phyloP scores from a whole-genome alignment of 331 rosid species.

The Acacia pycnantha region DNA sequence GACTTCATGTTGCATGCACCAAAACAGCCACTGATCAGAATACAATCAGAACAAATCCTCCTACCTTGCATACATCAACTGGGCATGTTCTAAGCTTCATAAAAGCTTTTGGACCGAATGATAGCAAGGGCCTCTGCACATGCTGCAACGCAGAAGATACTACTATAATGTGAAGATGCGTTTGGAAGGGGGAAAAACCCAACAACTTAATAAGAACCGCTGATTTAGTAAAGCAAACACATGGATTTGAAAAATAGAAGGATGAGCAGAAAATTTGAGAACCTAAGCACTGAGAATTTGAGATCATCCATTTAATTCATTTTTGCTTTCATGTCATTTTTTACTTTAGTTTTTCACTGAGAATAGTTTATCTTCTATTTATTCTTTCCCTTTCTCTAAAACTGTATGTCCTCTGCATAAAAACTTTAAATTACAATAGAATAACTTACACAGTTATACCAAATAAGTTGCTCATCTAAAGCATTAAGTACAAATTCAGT shows the following conservation, averaged over 20 bases:
- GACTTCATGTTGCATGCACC: slow-evolving; percentile 8
- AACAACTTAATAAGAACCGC: background rate
- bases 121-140: slow-evolving; percentile 87
- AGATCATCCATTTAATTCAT: too few species aligned
- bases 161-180: slow-evolving; percentile 21
- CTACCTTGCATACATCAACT: slow-evolving; percentile 82
- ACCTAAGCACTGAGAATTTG: background rate
- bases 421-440: too few species aligned
- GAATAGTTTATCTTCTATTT: background rate
- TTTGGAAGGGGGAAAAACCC: background rate
- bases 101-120: slow-evolving; percentile 94
- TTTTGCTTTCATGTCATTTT: too few species aligned
- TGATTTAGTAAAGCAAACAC: background rate
- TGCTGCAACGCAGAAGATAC: slow-evolving; percentile 57
- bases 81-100: slow-evolving; percentile 87
- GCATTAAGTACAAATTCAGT: background rate
- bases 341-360: background rate
- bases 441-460: background rate
- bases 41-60: slow-evolving; percentile 30
- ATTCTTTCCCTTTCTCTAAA: background rate
- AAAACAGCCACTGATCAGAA: slow-evolving; percentile 24
- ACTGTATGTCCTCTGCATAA: too few species aligned
- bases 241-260: background rate
- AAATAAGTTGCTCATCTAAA: background rate
- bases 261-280: background rate